Evolutionary conservation across 1,284 basidiomycete genomes (phyloP).

Genomic region (Ustilago shanxiensis): DNA sequence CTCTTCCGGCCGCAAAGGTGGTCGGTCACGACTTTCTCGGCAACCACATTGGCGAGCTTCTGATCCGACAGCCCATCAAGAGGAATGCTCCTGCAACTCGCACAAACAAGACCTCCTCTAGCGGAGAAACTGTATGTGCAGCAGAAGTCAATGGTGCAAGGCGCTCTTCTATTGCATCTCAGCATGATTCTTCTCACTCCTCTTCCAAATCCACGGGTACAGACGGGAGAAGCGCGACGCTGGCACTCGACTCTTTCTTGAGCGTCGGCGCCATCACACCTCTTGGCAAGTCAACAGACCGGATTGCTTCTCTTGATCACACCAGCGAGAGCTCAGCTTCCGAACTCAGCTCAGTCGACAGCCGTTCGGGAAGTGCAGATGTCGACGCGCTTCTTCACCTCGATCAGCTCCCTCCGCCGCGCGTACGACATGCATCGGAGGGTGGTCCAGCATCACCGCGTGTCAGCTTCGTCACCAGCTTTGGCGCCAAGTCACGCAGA

Average conservation of each 20-base stretch:
- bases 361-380: conserved; percentile 27
- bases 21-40: conserved; percentile 50
- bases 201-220: not conserved
- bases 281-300: conserved; percentile 9
- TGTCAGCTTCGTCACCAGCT: conserved; percentile 40
- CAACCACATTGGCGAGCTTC: conserved; percentile 53
- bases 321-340: conserved; percentile 32
- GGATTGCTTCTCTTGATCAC: conserved; percentile 17
- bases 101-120: conserved; percentile 19
- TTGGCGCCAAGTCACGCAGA: conserved; percentile 30
- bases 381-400: conserved; percentile 22
- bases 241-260: conserved; percentile 13
- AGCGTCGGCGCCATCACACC: conserved; percentile 11
- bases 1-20: conserved; percentile 28
- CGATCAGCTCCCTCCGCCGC: conserved; percentile 18
- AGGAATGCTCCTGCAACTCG: not conserved
- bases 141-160: conserved; percentile 5
- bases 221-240: not conserved
- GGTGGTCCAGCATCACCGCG: conserved; percentile 14
- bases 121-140: conserved; percentile 17
- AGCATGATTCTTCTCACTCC: not conserved
- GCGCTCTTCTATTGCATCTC: conserved; percentile 6
- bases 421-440: conserved; percentile 14
- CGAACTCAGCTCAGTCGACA: conserved; percentile 30
- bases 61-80: conserved; percentile 41